Evolutionary conservation across 768 basidiomycete genomes (phyloP).

Genomic region (Tricholoma sp.): DNA sequence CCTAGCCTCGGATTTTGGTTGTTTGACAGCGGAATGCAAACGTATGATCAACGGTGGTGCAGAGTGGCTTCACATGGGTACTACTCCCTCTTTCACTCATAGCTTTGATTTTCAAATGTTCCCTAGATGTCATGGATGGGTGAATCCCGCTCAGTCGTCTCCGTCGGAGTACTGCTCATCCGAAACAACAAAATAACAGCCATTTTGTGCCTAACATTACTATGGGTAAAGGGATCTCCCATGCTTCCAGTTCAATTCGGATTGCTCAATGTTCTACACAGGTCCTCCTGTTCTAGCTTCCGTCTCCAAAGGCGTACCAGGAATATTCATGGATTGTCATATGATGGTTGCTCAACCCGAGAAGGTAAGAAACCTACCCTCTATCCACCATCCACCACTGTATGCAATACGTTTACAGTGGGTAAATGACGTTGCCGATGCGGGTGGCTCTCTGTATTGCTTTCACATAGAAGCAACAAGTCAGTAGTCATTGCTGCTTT

Average conservation of each 20-base stretch:
- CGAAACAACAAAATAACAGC: conserved; percentile 33
- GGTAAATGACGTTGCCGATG: conserved; percentile 94
- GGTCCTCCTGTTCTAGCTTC: conserved; percentile 86
- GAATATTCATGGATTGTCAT: conserved; percentile 99
- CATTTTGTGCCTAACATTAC: conserved; percentile 99
- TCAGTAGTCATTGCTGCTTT: conserved; percentile 30
- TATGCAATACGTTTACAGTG: conserved; percentile 49
- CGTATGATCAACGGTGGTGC: conserved; percentile 95
- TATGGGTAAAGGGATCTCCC: conserved; percentile 59
- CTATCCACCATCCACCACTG: not conserved
- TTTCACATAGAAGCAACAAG: conserved; percentile 95
- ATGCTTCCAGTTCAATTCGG: conserved; percentile 4
- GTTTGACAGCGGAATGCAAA: conserved; percentile 91
- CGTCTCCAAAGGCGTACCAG: conserved; percentile 82
- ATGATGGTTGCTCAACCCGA: conserved; percentile 99
- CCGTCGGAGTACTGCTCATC: conserved; percentile 6
- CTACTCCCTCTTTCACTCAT: conserved; percentile 5
- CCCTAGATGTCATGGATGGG: conserved; percentile 96
- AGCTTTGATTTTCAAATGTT: conserved; percentile 6
- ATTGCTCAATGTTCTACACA: conserved; percentile 22
- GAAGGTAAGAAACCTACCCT: conserved; percentile 45
- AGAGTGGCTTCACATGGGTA: conserved; percentile 98
- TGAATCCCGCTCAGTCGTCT: conserved; percentile 25
- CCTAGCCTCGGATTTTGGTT: conserved; percentile 94
- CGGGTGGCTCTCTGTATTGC: conserved; percentile 91